Evolutionary conservation across 805 yeast species (phyloP).

Genomic region (Cyberlindnera saturnus): DNA sequence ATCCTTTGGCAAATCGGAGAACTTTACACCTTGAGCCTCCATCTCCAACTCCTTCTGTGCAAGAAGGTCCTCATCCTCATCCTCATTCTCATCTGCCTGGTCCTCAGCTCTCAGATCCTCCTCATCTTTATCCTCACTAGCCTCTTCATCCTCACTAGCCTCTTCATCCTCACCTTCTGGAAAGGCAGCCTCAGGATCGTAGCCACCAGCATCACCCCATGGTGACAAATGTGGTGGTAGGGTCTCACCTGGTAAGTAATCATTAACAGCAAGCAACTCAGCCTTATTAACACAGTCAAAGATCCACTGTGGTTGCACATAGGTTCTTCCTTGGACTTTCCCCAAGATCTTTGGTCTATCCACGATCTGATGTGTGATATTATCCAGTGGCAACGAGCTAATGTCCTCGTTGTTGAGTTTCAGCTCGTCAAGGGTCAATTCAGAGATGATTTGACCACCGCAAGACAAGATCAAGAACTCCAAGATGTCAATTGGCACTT

Average conservation of each 20-base stretch:
- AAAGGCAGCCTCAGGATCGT: slow-evolving; percentile 66
- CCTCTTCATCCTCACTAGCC: slow-evolving; percentile 48
- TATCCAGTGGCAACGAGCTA: slow-evolving; percentile 49
- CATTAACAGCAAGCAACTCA: slow-evolving; percentile 65
- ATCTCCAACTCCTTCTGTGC: slow-evolving; percentile 81
- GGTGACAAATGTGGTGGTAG: slow-evolving; percentile 97
- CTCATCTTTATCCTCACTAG: no score
- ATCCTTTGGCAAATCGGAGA: slow-evolving; percentile 46
- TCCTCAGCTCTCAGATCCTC: slow-evolving; percentile 46
- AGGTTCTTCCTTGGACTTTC: slow-evolving; percentile 86
- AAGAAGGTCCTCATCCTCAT: slow-evolving; percentile 37
- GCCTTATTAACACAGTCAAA: slow-evolving; percentile 85
- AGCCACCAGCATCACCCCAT: slow-evolving; percentile 95
- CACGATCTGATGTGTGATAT: slow-evolving; percentile 87
- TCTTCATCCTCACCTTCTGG: slow-evolving; percentile 36
- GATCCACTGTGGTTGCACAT: slow-evolving; percentile 97
- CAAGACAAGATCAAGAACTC: slow-evolving; percentile 82
- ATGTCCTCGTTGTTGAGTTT: slow-evolving; percentile 28
- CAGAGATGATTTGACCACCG: slow-evolving; percentile 84
- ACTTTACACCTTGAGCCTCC: slow-evolving; percentile 85
- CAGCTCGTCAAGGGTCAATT: slow-evolving; percentile 78
- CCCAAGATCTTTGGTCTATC: slow-evolving; percentile 81
- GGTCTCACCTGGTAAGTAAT: slow-evolving; percentile 89
- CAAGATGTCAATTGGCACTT: slow-evolving; percentile 86
- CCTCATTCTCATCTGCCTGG: slow-evolving; percentile 27